Evolutionary conservation across 257 asterid genomes (phyloP).

Genomic region (Solanum ahanhuiri): DNA sequence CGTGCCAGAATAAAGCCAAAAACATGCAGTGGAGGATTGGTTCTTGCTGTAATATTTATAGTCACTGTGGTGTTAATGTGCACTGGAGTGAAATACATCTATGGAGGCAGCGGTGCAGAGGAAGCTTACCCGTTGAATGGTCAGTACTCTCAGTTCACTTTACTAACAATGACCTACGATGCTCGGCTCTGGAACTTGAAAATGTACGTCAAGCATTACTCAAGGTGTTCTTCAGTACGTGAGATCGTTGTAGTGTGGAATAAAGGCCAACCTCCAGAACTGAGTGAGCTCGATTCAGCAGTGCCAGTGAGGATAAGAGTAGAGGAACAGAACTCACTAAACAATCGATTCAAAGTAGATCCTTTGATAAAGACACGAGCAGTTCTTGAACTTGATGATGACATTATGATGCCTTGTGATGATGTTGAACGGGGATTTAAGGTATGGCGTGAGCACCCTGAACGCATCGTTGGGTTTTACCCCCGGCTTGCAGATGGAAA

Average conservation of each 20-base stretch:
- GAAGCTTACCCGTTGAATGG: constrained; percentile 61
- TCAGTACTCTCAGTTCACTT: constrained; percentile 78
- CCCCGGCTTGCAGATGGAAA: constrained; percentile 54
- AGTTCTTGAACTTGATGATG: constrained; percentile 91
- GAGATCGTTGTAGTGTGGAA: constrained; percentile 98
- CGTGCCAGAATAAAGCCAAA: constrained; percentile 51
- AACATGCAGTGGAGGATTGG: constrained; percentile 33
- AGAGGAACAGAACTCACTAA: constrained; percentile 65
- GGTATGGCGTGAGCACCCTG: constrained; percentile 85
- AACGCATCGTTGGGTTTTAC: constrained; percentile 76
- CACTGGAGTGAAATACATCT: constrained; percentile 43
- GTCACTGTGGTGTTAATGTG: constrained; percentile 36
- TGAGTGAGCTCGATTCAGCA: constrained; percentile 59
- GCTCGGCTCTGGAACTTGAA: constrained; percentile 94
- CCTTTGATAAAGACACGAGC: constrained; percentile 69
- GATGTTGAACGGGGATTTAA: constrained; percentile 83
- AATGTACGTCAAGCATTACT: constrained; percentile 79
- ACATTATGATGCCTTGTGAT: constrained; percentile 92
- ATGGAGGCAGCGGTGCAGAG: constrained; percentile 84
- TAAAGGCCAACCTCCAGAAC: constrained; percentile 64
- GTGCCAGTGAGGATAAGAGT: constrained; percentile 82
- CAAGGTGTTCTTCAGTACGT: constrained; percentile 87
- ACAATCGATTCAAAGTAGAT: constrained; percentile 75
- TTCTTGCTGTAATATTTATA: constrained; percentile 27
- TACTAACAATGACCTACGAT: constrained; percentile 83